Evolutionary conservation across 495 filamentous ascomycete species (phyloP).

Genomic region (Usnea hakonensis): DNA sequence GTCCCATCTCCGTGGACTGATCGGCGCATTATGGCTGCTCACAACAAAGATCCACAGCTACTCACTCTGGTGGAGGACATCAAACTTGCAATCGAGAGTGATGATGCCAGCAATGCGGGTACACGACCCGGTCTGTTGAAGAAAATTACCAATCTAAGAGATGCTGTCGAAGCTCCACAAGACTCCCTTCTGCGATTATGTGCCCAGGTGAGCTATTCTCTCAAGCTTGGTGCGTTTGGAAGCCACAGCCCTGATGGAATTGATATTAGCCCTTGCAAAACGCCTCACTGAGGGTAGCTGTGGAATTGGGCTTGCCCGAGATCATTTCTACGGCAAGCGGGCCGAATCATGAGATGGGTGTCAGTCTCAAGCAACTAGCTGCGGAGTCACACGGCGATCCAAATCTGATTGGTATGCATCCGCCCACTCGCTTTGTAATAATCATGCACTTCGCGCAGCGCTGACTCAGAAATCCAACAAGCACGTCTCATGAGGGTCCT

Average conservation of each 20-base stretch:
- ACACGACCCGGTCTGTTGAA: neutral
- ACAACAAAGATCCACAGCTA: neutral
- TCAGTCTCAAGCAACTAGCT: neutral
- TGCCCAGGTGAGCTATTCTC: neutral
- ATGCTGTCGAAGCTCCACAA: neutral
- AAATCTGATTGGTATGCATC: neutral
- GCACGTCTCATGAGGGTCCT: constrained; percentile 4
- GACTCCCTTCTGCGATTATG: neutral
- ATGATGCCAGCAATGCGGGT: neutral
- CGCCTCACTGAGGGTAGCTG: constrained; percentile 27
- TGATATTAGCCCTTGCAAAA: constrained; percentile 18
- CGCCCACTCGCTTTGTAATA: neutral
- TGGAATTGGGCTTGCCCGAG: constrained; percentile 16
- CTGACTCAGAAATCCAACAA: neutral
- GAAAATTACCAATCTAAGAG: neutral
- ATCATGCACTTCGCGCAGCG: neutral
- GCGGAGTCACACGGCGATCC: neutral
- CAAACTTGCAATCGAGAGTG: neutral
- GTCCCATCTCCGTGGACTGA: neutral
- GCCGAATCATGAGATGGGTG: neutral
- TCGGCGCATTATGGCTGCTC: neutral
- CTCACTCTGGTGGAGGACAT: neutral
- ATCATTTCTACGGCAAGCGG: neutral
- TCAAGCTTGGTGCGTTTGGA: neutral
- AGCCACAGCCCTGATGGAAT: neutral